Evolutionary conservation across 2,329 filamentous ascomycete genomes (phyloP), one percentile per base, ranked within the genome.

Genomic region (Xylaria sp.): DNA sequence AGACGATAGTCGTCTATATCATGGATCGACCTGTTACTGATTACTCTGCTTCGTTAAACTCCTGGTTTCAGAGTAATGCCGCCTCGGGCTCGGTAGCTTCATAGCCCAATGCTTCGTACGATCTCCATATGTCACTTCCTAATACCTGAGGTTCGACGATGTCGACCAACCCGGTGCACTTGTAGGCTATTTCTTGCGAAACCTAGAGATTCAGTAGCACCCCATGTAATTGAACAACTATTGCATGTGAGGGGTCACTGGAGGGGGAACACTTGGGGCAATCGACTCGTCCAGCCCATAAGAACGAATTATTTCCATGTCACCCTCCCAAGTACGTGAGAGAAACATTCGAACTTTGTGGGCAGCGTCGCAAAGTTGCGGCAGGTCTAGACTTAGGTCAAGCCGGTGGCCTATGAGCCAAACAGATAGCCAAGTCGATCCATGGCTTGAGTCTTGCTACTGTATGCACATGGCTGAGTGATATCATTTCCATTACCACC

Each of bases 221-320:
- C n/a, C 28, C 33, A 60, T 64, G 61, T 42, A 60, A 23, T 47
- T 43, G 28, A 47, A 31, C 49, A 28, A 54, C 54, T 23, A 19
- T 35, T 58, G 57, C 21, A 37, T 47, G 31, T 52, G 45, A 47
- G 50, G 61, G 31, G 46, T 11, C 12, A 35, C 28, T 35, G 58
- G 50, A 61, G 31, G 33, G 47, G 53, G 15, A 40, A 57, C 31
- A 37, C 31, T 51, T 15, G 59, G 21, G 31, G n/a, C 21, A 49
- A 8, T 57, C 60, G 59, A 63, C 52, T 59, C 51, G 55, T 19
- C 55, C 45, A 51, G 37, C 28, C 57, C 43, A 45, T 23, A 17
- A 51, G 28, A 33, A 38, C 23, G 42, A 58, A 58, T 49, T 38
- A 31, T 21, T 21, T 23, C 17, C 14, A 53, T 43, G 45, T 15